phyloP scores from a whole-genome alignment of 768 basidiomycete species.

The Terana coerulea region DNA sequence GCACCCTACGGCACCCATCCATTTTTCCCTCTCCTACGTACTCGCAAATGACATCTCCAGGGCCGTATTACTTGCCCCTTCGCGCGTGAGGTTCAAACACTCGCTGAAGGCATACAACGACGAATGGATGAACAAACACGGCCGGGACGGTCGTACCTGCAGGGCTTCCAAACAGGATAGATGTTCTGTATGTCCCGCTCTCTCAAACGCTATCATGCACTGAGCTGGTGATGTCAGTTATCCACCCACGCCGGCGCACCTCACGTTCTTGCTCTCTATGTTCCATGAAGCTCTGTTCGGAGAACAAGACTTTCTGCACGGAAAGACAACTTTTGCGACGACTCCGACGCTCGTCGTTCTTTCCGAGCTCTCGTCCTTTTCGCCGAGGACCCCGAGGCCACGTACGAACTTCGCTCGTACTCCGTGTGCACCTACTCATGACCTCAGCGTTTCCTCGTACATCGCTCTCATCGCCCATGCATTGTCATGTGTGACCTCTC shows the following conservation, averaged over 20 bases:
- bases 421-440: conserved; percentile 18
- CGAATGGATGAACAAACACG: conserved; percentile 29
- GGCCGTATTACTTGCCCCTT: conserved; percentile 51
- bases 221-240: conserved; percentile 41
- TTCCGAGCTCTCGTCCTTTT: conserved; percentile 61
- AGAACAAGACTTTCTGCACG: conserved; percentile 20
- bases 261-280: conserved; percentile 48
- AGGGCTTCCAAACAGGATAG: conserved; percentile 19
- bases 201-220: neutral
- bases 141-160: conserved; percentile 26
- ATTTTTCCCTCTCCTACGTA: conserved; percentile 54
- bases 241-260: conserved; percentile 56
- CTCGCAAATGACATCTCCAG: conserved; percentile 30
- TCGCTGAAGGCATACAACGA: conserved; percentile 49
- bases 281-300: conserved; percentile 34
- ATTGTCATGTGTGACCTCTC: conserved; percentile 36
- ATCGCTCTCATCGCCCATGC: conserved; percentile 46
- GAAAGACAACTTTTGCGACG: conserved; percentile 32
- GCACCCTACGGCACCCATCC: conserved; percentile 66
- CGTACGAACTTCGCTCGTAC: conserved; percentile 22
- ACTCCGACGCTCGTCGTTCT: conserved; percentile 55
- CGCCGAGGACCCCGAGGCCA: conserved; percentile 16
- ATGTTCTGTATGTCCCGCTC: conserved; percentile 48
- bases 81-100: conserved; percentile 38
- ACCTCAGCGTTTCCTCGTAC: conserved; percentile 44